These are phyloP conservation scores for Scedosporium aurantiacum DNA, from an alignment of 2,329 filamentous ascomycete species.

Conservation along the genomic window DNA sequence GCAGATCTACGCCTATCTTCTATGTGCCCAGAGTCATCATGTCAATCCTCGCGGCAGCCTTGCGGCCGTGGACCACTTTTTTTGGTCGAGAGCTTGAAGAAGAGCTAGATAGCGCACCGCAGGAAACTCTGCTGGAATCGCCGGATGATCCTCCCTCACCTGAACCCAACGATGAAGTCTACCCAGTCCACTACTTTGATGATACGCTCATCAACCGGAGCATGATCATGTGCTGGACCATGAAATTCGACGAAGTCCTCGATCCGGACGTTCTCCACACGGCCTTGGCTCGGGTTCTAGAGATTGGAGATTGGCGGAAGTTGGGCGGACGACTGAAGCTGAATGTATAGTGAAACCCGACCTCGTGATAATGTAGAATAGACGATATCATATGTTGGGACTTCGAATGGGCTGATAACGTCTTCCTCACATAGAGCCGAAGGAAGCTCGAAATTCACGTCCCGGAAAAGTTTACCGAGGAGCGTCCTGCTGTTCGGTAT, in stretches of 20 bases:
- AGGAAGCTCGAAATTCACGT: background rate
- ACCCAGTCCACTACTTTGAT: conserved; percentile 1
- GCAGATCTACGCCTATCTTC: too few relatives aligned
- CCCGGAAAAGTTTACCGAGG: background rate
- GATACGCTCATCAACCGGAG: background rate
- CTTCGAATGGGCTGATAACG: background rate
- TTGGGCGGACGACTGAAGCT: background rate
- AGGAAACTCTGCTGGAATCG: background rate
- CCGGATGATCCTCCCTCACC: background rate
- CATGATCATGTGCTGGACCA: conserved; percentile 1
- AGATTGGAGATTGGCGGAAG: conserved; percentile 1
- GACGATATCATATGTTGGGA: background rate
- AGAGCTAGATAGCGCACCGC: background rate
- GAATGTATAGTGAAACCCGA: background rate
- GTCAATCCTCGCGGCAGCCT: too few relatives aligned
- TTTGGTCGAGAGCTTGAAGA: too few relatives aligned
- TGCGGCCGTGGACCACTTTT: too few relatives aligned
- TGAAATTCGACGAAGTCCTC: background rate
- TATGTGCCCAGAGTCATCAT: too few relatives aligned
- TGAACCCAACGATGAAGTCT: background rate
- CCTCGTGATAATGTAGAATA: background rate
- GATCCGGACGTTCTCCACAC: background rate
- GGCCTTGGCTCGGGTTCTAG: background rate
- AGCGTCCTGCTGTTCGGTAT: background rate
- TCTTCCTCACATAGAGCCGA: background rate